These are phyloP conservation scores for Tylopilus sp. DNA, from an alignment of 768 basidiomycete species.

Conservation along the genomic window DNA sequence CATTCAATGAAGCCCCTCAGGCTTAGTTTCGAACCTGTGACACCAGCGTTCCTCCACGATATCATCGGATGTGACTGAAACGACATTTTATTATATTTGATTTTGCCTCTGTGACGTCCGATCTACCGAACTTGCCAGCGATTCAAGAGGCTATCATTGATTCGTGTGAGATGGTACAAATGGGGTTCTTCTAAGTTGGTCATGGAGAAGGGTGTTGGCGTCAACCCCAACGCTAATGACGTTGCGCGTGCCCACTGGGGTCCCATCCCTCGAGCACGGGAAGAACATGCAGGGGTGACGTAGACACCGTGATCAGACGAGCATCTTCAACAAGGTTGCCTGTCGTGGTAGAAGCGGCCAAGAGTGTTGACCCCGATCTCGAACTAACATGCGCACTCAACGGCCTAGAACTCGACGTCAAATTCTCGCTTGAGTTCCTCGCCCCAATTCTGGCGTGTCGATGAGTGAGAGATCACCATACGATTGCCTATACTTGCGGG, in stretches of 20 bases:
- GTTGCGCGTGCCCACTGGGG: constrained; percentile 10
- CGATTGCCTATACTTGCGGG: constrained; percentile 14
- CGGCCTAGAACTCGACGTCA: constrained; percentile 28
- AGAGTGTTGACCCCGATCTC: constrained; percentile 14
- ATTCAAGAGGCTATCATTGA: constrained; percentile 1
- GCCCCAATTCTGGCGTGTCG: constrained; percentile 23
- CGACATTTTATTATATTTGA: not conserved
- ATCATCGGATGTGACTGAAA: constrained; percentile 19
- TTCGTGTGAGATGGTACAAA: constrained; percentile 8
- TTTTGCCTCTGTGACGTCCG: not conserved
- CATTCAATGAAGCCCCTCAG: not conserved
- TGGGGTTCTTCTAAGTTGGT: constrained; percentile 16
- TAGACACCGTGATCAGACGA: constrained; percentile 6
- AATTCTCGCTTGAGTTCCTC: constrained; percentile 25
- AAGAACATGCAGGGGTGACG: constrained; percentile 7
- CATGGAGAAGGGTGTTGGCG: constrained; percentile 5
- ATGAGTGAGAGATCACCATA: constrained; percentile 21
- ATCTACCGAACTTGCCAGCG: not conserved
- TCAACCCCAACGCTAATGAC: constrained; percentile 18
- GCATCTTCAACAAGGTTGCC: constrained; percentile 1
- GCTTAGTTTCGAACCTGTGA: constrained; percentile 12
- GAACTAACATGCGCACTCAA: constrained; percentile 11
- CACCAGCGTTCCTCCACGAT: constrained; percentile 4
- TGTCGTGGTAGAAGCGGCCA: constrained; percentile 4
- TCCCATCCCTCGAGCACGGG: constrained; percentile 16